phyloP scores from a whole-genome alignment of 2,329 filamentous ascomycete species.

The Plectosphaerella cucumerina region DNA sequence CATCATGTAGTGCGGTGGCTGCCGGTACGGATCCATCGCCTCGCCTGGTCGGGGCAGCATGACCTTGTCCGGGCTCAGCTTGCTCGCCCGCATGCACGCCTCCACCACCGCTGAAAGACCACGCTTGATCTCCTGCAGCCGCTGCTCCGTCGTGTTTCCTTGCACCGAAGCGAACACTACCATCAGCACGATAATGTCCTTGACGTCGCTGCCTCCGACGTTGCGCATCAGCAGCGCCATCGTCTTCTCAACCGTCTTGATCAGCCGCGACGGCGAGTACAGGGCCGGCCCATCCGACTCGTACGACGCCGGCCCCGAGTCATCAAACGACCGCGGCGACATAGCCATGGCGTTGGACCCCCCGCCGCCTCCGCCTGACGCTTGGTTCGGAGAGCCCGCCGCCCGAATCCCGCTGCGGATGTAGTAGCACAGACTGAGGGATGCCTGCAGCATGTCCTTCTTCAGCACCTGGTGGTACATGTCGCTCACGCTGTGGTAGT shows the following conservation, averaged over 20 bases:
- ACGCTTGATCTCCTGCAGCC: constrained; percentile 34
- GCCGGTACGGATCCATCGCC: constrained; percentile 13
- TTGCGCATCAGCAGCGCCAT: constrained; percentile 40
- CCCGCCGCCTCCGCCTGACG: background rate
- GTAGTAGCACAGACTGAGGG: constrained; percentile 52
- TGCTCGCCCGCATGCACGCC: constrained; percentile 38
- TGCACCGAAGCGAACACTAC: constrained; percentile 43
- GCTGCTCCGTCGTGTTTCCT: constrained; percentile 31
- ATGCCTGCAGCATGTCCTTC: constrained; percentile 50
- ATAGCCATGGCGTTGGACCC: constrained; percentile 19
- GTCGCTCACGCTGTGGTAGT: constrained; percentile 43
- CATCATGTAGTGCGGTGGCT: constrained; percentile 21
- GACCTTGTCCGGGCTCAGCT: constrained; percentile 33
- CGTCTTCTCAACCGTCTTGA: constrained; percentile 40
- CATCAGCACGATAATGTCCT: constrained; percentile 45
- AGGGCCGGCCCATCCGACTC: constrained; percentile 30
- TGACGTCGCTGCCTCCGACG: constrained; percentile 44
- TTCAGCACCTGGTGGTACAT: constrained; percentile 51
- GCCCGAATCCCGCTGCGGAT: constrained; percentile 31
- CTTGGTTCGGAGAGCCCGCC: background rate
- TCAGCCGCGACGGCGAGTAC: constrained; percentile 37
- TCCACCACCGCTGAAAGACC: constrained; percentile 39
- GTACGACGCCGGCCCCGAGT: constrained; percentile 25
- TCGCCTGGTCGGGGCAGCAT: constrained; percentile 11
- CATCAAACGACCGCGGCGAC: constrained; percentile 29